Conservation (phyloP, 1,284 basidiomycete species). For the Ustilago loliicola region DNA sequence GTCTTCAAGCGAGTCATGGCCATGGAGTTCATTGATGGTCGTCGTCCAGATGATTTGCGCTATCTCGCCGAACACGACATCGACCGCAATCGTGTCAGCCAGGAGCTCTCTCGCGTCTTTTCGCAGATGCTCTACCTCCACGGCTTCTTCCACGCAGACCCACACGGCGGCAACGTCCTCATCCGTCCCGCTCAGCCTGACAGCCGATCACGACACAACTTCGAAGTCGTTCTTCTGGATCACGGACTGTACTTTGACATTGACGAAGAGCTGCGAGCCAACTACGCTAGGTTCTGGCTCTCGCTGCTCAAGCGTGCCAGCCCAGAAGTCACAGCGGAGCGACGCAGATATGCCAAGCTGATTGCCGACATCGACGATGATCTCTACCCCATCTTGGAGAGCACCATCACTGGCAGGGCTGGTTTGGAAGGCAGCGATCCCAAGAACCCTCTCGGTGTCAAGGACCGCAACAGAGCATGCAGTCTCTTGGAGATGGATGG, state of each 20-base stretch:
- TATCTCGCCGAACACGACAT: slow-evolving; percentile 88
- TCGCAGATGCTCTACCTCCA: slow-evolving; percentile 96
- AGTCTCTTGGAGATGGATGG: slow-evolving; percentile 64
- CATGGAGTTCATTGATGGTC: slow-evolving; percentile 91
- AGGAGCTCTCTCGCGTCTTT: slow-evolving; percentile 83
- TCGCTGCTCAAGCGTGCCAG: slow-evolving; percentile 63
- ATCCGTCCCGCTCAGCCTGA: slow-evolving; percentile 74
- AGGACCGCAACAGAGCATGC: slow-evolving; percentile 55
- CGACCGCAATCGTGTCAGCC: slow-evolving; percentile 91
- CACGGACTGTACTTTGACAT: slow-evolving; percentile 70
- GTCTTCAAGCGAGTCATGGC: slow-evolving; percentile 88
- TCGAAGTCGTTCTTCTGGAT: slow-evolving; percentile 69
- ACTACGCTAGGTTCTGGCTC: slow-evolving; percentile 70
- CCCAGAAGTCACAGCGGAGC: slow-evolving; percentile 58
- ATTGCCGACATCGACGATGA: slow-evolving; percentile 69
- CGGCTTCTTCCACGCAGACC: slow-evolving; percentile 75
- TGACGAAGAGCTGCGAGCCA: slow-evolving; percentile 63
- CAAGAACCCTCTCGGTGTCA: slow-evolving; percentile 64
- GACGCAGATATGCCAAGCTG: slow-evolving; percentile 64
- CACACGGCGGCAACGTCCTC: slow-evolving; percentile 82
- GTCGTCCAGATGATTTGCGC: slow-evolving; percentile 86
- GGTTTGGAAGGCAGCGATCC: slow-evolving; percentile 69
- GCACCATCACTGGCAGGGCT: slow-evolving; percentile 67
- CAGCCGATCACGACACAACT: slow-evolving; percentile 66
- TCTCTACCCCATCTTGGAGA: slow-evolving; percentile 69